A percentile compares a stretch with the other conserved stretches of the same genome.
Conservation (phyloP, 495 filamentous ascomycete species). For the Trichocladium uniseriatum region DNA sequence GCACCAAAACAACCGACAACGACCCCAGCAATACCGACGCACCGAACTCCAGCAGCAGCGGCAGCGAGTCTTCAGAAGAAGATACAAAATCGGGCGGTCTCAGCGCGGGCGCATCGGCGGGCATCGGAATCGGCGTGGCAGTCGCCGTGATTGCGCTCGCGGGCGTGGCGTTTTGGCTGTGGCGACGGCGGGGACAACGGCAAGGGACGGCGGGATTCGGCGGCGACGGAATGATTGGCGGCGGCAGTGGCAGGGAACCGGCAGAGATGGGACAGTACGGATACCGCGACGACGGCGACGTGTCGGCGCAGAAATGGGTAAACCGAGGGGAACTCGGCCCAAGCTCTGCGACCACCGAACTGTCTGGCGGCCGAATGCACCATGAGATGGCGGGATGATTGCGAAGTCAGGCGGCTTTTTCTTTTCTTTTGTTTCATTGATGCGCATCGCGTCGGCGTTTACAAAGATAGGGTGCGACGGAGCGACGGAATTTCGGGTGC, state of each 20-base stretch:
- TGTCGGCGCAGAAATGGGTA: background rate
- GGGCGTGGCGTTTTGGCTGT: background rate
- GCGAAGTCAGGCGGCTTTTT: too few relatives aligned
- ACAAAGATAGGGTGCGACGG: too few relatives aligned
- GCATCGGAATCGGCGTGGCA: background rate
- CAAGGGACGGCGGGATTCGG: too few relatives aligned
- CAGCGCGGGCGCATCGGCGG: constrained; percentile 6
- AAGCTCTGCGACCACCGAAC: background rate
- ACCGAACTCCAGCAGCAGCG: background rate
- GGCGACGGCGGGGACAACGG: background rate
- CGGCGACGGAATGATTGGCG: background rate
- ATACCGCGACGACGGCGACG: background rate
- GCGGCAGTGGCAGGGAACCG: background rate
- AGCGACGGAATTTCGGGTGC: too few relatives aligned
- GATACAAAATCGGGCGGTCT: background rate
- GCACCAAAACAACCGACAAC: background rate
- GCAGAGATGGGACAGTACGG: background rate
- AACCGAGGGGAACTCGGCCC: background rate
- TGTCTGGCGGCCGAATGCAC: background rate
- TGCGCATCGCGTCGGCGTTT: too few relatives aligned
- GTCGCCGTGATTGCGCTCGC: background rate
- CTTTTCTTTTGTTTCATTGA: too few relatives aligned
- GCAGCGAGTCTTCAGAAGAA: too few relatives aligned
- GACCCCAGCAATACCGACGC: too few relatives aligned
- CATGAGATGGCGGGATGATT: background rate